Percentiles rank a stretch among this genome's conserved stretches.
Conservation (phyloP, 2,329 filamentous ascomycete species). For the Huntiella abstrusa region DNA sequence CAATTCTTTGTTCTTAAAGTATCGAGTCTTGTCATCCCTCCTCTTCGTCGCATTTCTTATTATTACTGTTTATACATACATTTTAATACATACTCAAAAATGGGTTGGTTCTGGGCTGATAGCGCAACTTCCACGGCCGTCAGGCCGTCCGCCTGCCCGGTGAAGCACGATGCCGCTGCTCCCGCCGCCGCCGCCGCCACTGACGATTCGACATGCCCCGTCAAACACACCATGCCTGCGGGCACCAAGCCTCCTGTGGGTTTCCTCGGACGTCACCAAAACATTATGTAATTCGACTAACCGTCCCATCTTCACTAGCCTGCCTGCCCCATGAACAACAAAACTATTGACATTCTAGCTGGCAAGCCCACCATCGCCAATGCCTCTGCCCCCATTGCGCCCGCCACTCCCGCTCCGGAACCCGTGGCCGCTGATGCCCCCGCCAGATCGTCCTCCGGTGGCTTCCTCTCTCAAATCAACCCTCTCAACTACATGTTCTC, state of each 20-base stretch:
- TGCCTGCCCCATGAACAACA: conserved; percentile 39
- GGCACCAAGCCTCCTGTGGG: conserved; percentile 7
- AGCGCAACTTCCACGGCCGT: conserved; percentile 18
- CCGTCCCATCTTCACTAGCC: conserved; percentile 19
- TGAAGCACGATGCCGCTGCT: conserved; percentile 4
- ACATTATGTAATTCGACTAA: not conserved
- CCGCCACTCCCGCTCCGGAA: conserved; percentile 27
- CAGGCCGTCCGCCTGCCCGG: conserved; percentile 3
- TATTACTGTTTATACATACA: not conserved
- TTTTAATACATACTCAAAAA: conserved; percentile 16
- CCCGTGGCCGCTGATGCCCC: conserved; percentile 20
- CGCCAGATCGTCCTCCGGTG: conserved; percentile 13
- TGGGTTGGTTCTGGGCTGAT: conserved; percentile 50
- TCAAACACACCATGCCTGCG: conserved; percentile 5
- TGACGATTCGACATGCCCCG: not conserved
- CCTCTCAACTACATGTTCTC: conserved; percentile 91
- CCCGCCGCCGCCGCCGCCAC: not conserved
- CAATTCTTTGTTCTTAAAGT: conserved; percentile 1
- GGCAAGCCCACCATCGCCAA: conserved; percentile 16
- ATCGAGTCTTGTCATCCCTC: not conserved
- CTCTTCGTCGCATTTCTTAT: conserved; percentile 9
- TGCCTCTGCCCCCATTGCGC: conserved; percentile 15
- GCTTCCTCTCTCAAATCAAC: conserved; percentile 37
- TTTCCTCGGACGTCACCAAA: not conserved
- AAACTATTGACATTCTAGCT: conserved; percentile 28